Conservation (phyloP, 371 early-diverging fungal species). For the Rhizopus delemar region DNA sequence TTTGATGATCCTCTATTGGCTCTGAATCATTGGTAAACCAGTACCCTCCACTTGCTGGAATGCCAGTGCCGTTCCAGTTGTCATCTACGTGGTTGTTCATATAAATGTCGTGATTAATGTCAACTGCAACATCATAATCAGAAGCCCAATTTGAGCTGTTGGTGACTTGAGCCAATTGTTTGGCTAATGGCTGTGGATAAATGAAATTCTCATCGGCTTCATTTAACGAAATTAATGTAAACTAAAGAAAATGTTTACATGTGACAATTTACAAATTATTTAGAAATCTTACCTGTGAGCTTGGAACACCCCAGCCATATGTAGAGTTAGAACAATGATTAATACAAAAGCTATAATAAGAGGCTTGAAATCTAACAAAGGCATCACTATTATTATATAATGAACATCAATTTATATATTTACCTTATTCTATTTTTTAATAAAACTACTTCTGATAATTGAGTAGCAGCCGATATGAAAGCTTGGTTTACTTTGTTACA, state of each 20-base stretch:
- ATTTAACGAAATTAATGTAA: constrained; percentile 17
- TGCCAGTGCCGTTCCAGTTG: constrained; percentile 22
- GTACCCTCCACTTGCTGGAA: constrained; percentile 24
- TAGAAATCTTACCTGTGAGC: constrained; percentile 30
- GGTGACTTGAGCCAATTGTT: constrained; percentile 28
- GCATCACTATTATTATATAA: not conserved
- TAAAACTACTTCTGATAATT: constrained; percentile 26
- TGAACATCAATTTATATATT: not conserved
- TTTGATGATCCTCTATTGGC: constrained; percentile 26
- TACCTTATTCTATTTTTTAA: constrained; percentile 31
- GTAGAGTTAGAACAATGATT: constrained; percentile 34
- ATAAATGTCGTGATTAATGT: constrained; percentile 39
- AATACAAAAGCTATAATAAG: constrained; percentile 37
- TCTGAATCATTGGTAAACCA: constrained; percentile 26
- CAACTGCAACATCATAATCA: constrained; percentile 28
- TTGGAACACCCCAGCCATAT: constrained; percentile 34
- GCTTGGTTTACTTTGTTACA: constrained; percentile 28
- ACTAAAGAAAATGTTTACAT: constrained; percentile 16
- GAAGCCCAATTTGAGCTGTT: constrained; percentile 27
- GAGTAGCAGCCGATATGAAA: constrained; percentile 18
- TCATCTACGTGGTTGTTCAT: constrained; percentile 20
- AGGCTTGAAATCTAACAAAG: constrained; percentile 25
- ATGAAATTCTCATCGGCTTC: constrained; percentile 36
- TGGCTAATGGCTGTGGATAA: constrained; percentile 40
- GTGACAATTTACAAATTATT: not conserved